Evolutionary conservation across 805 yeast genomes (phyloP), one percentile per base, ranked within the genome.

Genomic region (Candida orba): DNA sequence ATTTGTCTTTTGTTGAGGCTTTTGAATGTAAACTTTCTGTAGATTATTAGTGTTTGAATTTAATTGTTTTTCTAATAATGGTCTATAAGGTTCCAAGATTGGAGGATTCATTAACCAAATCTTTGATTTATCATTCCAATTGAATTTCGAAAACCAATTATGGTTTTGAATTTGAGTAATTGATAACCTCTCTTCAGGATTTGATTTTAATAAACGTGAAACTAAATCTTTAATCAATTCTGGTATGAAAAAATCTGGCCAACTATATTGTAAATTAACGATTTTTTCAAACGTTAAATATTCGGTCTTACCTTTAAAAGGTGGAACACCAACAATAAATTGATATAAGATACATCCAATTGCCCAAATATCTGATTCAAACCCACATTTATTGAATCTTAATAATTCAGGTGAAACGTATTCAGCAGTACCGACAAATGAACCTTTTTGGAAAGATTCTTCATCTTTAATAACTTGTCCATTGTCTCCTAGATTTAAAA

Each of bases 281-380:
- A 93, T 93, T 57, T 85, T 84, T 58, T 85, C 93, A 60, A 85
- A 85, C 0, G 91, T 85, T 42, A 79, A 64, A 54, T 84, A 85
- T 57, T 85, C 95, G 52, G 85, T 85, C 3, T 85, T 72, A 1
- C 91, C 95, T 56, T 84, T 84, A 61, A 85, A 85, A 5, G 95
- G 93, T 1, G 97, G 93, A 47, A 74, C 73, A 0, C 97, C 96
- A 51, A 93, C 93, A 15, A 90, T 78, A 90, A 93, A 87, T 62
- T 93, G 98, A 62, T 85, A 93, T 1, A 93, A 63, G 3, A 93
- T 91, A 60, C 98, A 89, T 0, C 99, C 99, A 59, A 95, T 81
- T 13, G 98, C 91, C 99, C 99, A 93, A 10, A 93, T 79, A 65
- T 93, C 99, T 30, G 96, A 84, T 84, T 82, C 83, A 57, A 78